Conservation (phyloP, 2,329 filamentous ascomycete genomes). For the Ophiostoma triangulosporum region DNA sequence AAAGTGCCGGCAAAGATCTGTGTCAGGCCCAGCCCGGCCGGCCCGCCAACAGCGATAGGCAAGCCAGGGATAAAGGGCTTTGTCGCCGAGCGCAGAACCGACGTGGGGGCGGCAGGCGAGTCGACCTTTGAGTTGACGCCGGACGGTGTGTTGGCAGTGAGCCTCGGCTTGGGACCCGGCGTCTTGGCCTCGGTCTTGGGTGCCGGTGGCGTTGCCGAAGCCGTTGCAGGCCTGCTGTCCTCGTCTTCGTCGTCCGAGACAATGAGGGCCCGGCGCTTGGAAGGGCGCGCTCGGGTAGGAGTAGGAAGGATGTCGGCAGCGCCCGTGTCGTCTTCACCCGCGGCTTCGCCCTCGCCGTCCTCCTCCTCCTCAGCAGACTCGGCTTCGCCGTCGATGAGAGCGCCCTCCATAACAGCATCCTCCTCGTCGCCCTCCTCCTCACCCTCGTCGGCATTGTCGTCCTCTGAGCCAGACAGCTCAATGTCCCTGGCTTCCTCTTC, state of each 20-base stretch:
- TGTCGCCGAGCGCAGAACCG: slow-evolving; percentile 53
- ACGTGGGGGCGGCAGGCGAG: slow-evolving; percentile 45
- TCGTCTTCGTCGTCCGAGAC: slow-evolving; percentile 57
- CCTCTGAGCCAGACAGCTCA: slow-evolving; percentile 6
- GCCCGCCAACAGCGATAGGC: slow-evolving; percentile 37
- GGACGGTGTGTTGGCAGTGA: slow-evolving; percentile 24
- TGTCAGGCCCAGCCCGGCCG: slow-evolving; percentile 60
- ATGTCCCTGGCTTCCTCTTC: slow-evolving; percentile 6
- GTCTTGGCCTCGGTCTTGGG: slow-evolving; percentile 23
- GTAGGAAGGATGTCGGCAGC: slow-evolving; percentile 2
- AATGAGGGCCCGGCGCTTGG: slow-evolving; percentile 35
- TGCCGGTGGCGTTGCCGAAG: neutral
- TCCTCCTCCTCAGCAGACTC: slow-evolving; percentile 20
- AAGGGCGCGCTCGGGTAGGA: slow-evolving; percentile 22
- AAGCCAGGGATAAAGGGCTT: slow-evolving; percentile 59
- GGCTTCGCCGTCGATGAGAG: slow-evolving; percentile 10
- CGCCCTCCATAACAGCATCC: slow-evolving; percentile 18
- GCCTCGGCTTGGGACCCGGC: slow-evolving; percentile 31
- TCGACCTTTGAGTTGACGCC: slow-evolving; percentile 20
- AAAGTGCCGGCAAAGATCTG: slow-evolving; percentile 88
- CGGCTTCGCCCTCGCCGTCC: slow-evolving; percentile 20
- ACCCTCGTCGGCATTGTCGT: slow-evolving; percentile 11
- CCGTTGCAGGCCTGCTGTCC: slow-evolving; percentile 16
- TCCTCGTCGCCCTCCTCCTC: slow-evolving; percentile 11
- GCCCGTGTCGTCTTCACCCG: neutral